These are phyloP conservation scores for Suillus americanus DNA, from an alignment of 768 basidiomycete species.

Conservation along the genomic window DNA sequence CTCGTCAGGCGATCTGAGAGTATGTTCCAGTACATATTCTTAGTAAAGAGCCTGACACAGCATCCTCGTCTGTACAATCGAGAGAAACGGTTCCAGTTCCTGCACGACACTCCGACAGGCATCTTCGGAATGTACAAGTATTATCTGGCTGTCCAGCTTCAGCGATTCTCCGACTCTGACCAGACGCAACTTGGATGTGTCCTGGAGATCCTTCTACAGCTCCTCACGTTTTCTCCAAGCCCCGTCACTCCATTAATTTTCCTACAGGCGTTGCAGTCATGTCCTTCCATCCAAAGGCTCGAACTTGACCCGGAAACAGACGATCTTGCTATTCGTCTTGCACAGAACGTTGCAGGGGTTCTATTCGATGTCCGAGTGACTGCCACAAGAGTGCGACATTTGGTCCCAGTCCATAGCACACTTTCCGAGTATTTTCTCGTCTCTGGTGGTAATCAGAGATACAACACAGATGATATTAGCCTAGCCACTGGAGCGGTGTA, in stretches of 20 bases:
- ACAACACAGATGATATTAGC: neutral
- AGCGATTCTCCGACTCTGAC: neutral
- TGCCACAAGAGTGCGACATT: neutral
- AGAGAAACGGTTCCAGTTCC: neutral
- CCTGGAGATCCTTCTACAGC: neutral
- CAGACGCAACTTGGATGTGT: neutral
- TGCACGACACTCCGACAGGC: neutral
- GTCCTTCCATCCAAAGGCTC: neutral
- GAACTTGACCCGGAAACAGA: neutral
- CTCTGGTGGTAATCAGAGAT: neutral
- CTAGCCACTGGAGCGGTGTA: too few species aligned
- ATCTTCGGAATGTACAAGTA: neutral
- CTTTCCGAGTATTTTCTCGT: neutral
- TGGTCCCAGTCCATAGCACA: neutral
- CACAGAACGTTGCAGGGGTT: neutral
- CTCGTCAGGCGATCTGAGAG: neutral
- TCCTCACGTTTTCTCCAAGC: neutral
- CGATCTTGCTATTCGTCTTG: neutral
- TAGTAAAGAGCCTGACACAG: neutral
- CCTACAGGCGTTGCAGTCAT: neutral
- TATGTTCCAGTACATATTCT: neutral
- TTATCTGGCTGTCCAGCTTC: neutral
- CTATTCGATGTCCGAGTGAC: neutral
- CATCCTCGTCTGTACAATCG: neutral
- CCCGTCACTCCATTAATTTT: neutral